phyloP scores from a whole-genome alignment of 208 protist species.

The Zelonia costaricensis region DNA sequence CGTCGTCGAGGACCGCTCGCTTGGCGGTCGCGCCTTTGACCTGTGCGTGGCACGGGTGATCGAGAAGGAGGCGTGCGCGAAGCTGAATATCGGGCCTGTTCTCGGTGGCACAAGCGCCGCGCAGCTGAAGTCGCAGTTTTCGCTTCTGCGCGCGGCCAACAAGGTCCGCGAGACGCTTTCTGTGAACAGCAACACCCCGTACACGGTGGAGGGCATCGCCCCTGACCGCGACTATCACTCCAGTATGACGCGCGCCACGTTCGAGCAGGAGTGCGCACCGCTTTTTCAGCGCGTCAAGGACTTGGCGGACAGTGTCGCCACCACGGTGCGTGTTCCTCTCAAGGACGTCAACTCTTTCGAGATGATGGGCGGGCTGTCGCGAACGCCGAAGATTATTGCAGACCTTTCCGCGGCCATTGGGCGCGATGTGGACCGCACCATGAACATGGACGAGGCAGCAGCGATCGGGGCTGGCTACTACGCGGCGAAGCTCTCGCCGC shows the following conservation, averaged over 20 bases:
- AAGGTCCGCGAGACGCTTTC: constrained; percentile 91
- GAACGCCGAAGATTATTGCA: constrained; percentile 85
- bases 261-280: constrained; percentile 82
- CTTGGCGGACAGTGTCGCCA: constrained; percentile 57
- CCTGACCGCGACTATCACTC: constrained; percentile 83
- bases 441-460: constrained; percentile 92
- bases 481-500: constrained; percentile 74
- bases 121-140: constrained; percentile 87
- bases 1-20: constrained; percentile 67
- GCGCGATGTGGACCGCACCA: constrained; percentile 70
- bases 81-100: constrained; percentile 63
- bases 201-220: constrained; percentile 90
- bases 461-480: constrained; percentile 88
- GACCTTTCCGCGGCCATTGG: constrained; percentile 63
- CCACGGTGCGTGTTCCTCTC: constrained; percentile 32
- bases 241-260: constrained; percentile 69
- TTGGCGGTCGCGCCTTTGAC: constrained; percentile 93
- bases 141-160: constrained; percentile 87
- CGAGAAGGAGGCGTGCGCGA: constrained; percentile 80
- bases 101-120: constrained; percentile 34
- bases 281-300: constrained; percentile 69
- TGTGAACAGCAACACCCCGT: constrained; percentile 86
- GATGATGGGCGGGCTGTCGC: constrained; percentile 85
- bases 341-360: constrained; percentile 77
- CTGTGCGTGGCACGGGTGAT: constrained; percentile 87